Evolutionary conservation across 441 rosid species (phyloP).

Genomic region (Syzygium syzygioides): DNA sequence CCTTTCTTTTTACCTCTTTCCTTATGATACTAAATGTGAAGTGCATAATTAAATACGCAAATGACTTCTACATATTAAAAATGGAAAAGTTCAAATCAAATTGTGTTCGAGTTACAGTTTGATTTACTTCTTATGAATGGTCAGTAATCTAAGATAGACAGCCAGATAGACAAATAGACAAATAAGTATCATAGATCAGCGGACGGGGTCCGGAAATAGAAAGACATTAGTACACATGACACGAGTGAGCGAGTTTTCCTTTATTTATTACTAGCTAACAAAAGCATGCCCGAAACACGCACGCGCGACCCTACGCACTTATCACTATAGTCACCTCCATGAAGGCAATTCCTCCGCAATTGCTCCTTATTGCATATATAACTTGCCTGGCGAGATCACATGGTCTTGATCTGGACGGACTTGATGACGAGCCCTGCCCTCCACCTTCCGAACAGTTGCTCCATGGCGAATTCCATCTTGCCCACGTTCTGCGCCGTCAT

Average conservation of each 20-base stretch:
- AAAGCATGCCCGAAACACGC: not conserved
- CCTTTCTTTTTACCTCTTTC: not conserved
- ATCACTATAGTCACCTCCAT: not conserved
- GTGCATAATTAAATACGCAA: not conserved
- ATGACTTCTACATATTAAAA: not conserved
- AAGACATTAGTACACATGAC: not conserved
- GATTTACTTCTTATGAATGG: not conserved
- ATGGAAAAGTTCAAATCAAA: not conserved
- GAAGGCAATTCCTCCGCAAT: not conserved
- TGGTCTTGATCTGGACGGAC: not conserved
- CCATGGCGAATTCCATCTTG: not conserved
- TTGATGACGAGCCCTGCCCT: not conserved
- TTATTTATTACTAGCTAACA: not conserved
- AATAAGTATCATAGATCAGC: not conserved
- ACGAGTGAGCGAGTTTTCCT: not conserved
- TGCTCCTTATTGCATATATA: not conserved
- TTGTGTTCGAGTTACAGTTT: not conserved
- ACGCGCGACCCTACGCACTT: rapidly evolving
- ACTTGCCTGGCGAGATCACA: not conserved
- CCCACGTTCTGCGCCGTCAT: not conserved
- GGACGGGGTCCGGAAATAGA: not conserved
- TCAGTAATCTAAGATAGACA: not conserved
- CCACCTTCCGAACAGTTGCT: not conserved
- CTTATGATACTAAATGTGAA: not conserved
- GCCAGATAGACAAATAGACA: not conserved